Conservation (phyloP, 1,284 basidiomycete species). For the Trichosporon sp. region DNA sequence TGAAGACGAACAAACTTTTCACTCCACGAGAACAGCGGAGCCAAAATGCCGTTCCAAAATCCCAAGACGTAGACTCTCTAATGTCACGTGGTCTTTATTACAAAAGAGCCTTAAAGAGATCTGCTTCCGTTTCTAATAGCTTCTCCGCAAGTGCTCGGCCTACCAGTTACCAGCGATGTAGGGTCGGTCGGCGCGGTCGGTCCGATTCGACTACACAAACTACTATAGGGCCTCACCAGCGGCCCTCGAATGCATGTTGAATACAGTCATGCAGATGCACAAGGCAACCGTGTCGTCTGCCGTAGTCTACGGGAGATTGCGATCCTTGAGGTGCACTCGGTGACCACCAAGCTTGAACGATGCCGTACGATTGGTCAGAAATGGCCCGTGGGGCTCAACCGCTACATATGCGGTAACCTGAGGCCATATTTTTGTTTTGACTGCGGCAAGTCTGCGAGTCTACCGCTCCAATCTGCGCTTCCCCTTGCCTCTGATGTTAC, state of each 20-base stretch:
- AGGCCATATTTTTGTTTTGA: not conserved
- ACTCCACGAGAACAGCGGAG: not conserved
- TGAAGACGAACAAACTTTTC: conserved; percentile 5
- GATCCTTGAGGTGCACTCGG: too few species aligned
- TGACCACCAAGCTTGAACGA: too few species aligned
- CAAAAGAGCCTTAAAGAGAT: not conserved
- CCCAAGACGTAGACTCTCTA: not conserved
- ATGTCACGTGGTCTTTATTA: not conserved
- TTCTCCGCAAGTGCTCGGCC: not conserved
- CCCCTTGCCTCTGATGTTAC: too few species aligned
- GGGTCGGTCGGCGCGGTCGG: too few species aligned
- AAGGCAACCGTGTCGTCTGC: too few species aligned
- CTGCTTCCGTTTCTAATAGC: not conserved
- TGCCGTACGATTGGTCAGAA: not conserved
- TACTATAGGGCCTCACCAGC: too few species aligned
- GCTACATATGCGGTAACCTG: not conserved
- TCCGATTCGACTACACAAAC: too few species aligned
- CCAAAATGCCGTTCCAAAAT: not conserved
- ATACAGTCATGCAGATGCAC: too few species aligned
- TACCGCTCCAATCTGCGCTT: not conserved
- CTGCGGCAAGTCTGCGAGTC: not conserved
- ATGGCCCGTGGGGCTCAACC: not conserved
- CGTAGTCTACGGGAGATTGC: too few species aligned
- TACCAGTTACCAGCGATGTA: too few species aligned
- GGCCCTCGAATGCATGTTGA: not conserved